Percentiles rank a stretch among this genome's conserved stretches.
Conservation (phyloP, 192 early-diverging fungal genomes). For the Podila verticillata region DNA sequence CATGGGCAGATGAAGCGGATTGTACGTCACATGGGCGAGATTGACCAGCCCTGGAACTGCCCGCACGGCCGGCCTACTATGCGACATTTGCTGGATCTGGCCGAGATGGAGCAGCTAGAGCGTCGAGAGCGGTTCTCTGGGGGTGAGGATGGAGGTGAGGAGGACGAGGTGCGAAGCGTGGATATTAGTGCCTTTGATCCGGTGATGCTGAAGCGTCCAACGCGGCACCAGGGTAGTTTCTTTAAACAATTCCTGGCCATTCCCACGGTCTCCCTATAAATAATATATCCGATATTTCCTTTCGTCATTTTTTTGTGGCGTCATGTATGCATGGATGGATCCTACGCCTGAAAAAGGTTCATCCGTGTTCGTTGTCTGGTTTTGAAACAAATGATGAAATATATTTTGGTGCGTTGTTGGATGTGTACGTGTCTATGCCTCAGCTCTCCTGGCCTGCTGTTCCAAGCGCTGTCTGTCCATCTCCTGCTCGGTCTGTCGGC, state of each 20-base stretch:
- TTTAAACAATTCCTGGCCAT: constrained; percentile 37
- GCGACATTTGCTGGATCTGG: constrained; percentile 78
- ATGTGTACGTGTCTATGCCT: constrained; percentile 7
- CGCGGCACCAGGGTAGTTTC: constrained; percentile 26
- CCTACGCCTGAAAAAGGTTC: background rate
- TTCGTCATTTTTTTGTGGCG: background rate
- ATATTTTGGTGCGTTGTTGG: background rate
- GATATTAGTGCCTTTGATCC: constrained; percentile 21
- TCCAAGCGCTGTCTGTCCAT: constrained; percentile 48
- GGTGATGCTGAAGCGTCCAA: constrained; percentile 32
- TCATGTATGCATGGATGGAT: background rate
- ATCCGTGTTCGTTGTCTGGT: background rate
- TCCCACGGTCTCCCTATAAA: background rate
- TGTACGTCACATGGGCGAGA: constrained; percentile 79
- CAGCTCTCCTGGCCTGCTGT: constrained; percentile 41
- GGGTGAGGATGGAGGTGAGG: constrained; percentile 6
- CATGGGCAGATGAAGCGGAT: constrained; percentile 80
- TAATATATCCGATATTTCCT: background rate
- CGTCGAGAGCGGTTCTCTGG: background rate
- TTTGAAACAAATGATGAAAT: background rate
- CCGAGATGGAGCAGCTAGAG: constrained; percentile 33
- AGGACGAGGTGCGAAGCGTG: background rate
- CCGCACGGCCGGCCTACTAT: constrained; percentile 97
- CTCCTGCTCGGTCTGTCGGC: constrained; percentile 33
- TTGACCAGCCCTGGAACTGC: constrained; percentile 98